A percentile compares a stretch with the other conserved stretches of the same genome.
phyloP scores from a whole-genome alignment of 257 asterid genomes.

The Echites panduratus region DNA sequence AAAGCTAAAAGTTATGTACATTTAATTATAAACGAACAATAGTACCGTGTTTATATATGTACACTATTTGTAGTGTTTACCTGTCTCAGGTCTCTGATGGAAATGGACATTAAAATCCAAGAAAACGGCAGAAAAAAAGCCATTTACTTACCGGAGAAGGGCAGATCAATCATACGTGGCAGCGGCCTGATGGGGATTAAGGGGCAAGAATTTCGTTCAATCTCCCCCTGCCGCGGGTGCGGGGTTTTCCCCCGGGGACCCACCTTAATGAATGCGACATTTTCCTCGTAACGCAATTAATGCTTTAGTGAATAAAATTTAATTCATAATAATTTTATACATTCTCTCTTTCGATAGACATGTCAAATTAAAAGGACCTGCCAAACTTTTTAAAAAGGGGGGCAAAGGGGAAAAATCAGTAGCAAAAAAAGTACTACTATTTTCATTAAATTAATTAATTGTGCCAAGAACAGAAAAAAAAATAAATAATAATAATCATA shows the following conservation, averaged over 20 bases:
- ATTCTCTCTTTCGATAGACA: not conserved
- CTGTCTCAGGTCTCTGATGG: not conserved
- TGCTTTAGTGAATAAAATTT: not conserved
- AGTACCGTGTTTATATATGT: too few species aligned
- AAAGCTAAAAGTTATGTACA: too few species aligned
- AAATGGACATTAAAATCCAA: not conserved
- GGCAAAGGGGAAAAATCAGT: not conserved
- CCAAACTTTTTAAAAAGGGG: not conserved
- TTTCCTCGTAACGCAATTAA: not conserved
- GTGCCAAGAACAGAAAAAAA: not conserved
- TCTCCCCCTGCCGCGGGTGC: not conserved
- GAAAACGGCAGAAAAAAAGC: slow-evolving; percentile 14
- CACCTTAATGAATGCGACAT: not conserved
- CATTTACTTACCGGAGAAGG: not conserved
- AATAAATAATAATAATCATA: too few species aligned
- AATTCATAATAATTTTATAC: not conserved
- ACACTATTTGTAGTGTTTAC: too few species aligned
- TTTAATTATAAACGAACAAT: too few species aligned
- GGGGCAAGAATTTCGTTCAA: not conserved
- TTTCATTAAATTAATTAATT: not conserved
- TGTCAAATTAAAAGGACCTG: not conserved
- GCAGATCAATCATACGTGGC: slow-evolving; percentile 1
- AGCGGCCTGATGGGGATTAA: not conserved
- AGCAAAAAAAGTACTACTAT: not conserved
- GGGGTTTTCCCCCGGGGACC: not conserved